phyloP scores from a whole-genome alignment of 176 grass and related monocot genomes.

The Lolium rigidum region DNA sequence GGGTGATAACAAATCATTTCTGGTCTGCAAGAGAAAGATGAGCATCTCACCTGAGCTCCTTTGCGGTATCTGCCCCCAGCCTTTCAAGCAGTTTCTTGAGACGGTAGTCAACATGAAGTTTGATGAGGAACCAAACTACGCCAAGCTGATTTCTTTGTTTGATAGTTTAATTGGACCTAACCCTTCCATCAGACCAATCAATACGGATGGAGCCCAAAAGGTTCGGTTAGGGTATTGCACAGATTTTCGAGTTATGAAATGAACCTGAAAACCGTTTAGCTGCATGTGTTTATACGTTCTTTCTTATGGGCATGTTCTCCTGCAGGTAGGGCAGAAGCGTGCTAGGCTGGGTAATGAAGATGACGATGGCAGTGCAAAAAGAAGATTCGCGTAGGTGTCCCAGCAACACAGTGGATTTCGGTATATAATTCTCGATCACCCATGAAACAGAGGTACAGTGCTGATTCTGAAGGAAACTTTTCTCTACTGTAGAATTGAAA shows the following conservation, averaged over 20 bases:
- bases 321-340: conserved; percentile 90
- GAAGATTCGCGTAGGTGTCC: conserved; percentile 70
- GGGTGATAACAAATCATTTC: conserved; percentile 94
- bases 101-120: conserved; percentile 90
- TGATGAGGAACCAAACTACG: conserved; percentile 92
- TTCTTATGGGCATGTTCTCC: not conserved
- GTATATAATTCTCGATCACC: conserved; percentile 80
- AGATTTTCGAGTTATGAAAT: not conserved
- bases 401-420: conserved; percentile 90
- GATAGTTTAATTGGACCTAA: conserved; percentile 78
- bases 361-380: conserved; percentile 71
- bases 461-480: conserved; percentile 37
- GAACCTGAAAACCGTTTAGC: conserved; percentile 1
- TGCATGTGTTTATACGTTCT: conserved; percentile 11
- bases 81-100: conserved; percentile 83
- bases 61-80: conserved; percentile 76
- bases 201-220: conserved; percentile 87
- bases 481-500: conserved; percentile 1
- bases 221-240: conserved; percentile 39
- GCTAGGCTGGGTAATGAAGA: conserved; percentile 66
- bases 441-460: conserved; percentile 82
- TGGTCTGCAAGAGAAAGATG: conserved; percentile 98
- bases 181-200: conserved; percentile 81
- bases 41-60: conserved; percentile 72
- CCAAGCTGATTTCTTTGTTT: conserved; percentile 87